These are phyloP conservation scores for Maudiozyma saulgeensis DNA, from an alignment of 805 yeast genomes.

Conservation along the genomic window DNA sequence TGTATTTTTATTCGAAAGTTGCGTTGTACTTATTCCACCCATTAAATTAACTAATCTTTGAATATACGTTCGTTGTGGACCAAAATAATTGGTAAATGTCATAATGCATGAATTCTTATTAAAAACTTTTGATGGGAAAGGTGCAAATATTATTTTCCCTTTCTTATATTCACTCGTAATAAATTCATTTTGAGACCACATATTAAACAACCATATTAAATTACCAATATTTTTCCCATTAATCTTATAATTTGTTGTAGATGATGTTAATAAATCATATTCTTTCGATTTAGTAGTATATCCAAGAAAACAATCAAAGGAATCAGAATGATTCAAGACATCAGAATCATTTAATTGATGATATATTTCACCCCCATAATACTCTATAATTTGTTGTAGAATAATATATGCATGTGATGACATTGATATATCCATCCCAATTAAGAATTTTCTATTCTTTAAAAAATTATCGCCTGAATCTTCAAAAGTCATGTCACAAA, in stretches of 20 bases:
- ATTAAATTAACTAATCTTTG: conserved; percentile 50
- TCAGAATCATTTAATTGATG: conserved; percentile 13
- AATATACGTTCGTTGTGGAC: conserved; percentile 71
- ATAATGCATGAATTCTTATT: conserved; percentile 47
- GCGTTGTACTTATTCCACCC: conserved; percentile 71
- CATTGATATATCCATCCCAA: conserved; percentile 49
- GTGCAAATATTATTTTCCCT: conserved; percentile 55
- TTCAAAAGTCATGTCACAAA: conserved; percentile 5
- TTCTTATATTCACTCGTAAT: conserved; percentile 36
- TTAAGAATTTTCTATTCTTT: conserved; percentile 37
- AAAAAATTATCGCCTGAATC: conserved; percentile 25
- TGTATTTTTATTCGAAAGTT: conserved; percentile 54
- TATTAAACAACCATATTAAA: conserved; percentile 64
- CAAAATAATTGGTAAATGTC: conserved; percentile 72
- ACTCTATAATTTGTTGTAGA: conserved; percentile 36
- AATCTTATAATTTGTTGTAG: not conserved
- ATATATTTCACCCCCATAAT: conserved; percentile 46
- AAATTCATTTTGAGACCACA: conserved; percentile 49
- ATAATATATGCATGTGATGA: conserved; percentile 35
- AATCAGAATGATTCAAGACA: conserved; percentile 14
- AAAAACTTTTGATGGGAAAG: conserved; percentile 40
- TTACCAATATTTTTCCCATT: conserved; percentile 44
- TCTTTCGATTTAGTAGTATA: conserved; percentile 49
- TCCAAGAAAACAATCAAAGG: conserved; percentile 48
- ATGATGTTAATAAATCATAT: conserved; percentile 36